Base-by-base conservation (phyloP, 108 stramenopile species). In the Chaetoceros tenuissimus region DNA sequence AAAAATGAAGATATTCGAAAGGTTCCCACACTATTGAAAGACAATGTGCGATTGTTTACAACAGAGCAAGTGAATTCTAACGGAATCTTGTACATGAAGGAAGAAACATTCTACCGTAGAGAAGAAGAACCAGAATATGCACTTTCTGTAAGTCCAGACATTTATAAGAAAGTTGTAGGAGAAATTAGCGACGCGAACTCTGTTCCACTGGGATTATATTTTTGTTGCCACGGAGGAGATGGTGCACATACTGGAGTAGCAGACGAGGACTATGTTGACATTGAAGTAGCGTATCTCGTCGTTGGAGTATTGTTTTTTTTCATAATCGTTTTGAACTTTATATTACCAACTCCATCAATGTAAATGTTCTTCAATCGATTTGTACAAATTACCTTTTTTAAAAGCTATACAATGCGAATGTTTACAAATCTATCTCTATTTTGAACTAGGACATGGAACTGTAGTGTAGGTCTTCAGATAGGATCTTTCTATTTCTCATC, bases 181-280 rank as follows among this genome's bases (percentile, higher is more conserved):
- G 83, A 84, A 49, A 62, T 81, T 31, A 55, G 55, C 17, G 71
- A 75, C 58, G 57, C 79, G 22, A 34, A 70, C 22, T 31, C 43
- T n/a, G 28, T 75, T 21, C 83, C 83, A 2, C 75, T 66, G 20
- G 79, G 83, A 23, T 54, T 84, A 28, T 81, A 84, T 48, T 84
- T 80, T 68, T 84, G 83, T 59, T 84, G 83, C 52, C 83, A 81
- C 48, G 63, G 68, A 13, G 77, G 73, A 8, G 79, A 77, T 43
- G 63, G 67, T 17, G 77, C 69, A 1, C 67, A 75, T 31, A 56
- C 56, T 3, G 75, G 72, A 13, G 67, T 56, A 3, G 53, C 60
- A 22, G 28, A 62, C 28, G 70, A 79, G 24, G 76, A 83, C 52
- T 53, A 74, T 71, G 82, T 83, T 24, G 73, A 73, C n/a, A 83